Percentiles rank a stretch among this genome's conserved stretches.
Conservation (phyloP, 306 rosid genomes). For the Glycine latifolia region DNA sequence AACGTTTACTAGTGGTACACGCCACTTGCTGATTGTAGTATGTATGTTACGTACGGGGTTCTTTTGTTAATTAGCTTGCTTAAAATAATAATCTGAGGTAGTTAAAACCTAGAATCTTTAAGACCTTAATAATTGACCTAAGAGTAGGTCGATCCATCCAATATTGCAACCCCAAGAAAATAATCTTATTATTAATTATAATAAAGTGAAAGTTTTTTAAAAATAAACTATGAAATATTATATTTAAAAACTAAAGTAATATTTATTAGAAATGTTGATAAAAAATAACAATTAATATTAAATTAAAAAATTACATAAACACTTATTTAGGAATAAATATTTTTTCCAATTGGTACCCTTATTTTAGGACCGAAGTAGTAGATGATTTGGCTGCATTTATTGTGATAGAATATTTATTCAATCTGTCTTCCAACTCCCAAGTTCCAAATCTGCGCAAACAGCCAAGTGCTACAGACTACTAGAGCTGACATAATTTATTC, state of each 20-base stretch:
- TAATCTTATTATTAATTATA: too few species aligned
- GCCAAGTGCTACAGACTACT: not conserved
- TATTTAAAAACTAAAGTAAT: too few species aligned
- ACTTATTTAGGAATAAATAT: too few species aligned
- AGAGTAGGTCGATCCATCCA: not conserved
- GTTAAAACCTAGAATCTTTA: not conserved
- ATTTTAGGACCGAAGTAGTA: too few species aligned
- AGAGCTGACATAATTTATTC: not conserved
- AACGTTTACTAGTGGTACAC: not conserved
- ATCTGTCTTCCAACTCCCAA: not conserved
- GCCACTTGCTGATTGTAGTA: not conserved
- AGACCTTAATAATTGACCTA: not conserved
- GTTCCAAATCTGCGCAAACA: not conserved
- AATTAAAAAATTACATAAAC: too few species aligned
- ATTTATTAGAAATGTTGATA: too few species aligned
- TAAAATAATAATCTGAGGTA: conserved; percentile 1
- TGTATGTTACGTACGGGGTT: not conserved
- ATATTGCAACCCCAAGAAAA: not conserved
- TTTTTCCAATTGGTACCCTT: too few species aligned
- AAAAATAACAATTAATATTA: too few species aligned
- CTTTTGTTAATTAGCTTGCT: conserved; percentile 10
- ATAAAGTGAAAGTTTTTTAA: too few species aligned
- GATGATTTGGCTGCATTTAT: not conserved
- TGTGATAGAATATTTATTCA: not conserved
- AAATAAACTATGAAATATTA: too few species aligned